phyloP scores from a whole-genome alignment of 208 protist species.

The Borovskyia barvae region DNA sequence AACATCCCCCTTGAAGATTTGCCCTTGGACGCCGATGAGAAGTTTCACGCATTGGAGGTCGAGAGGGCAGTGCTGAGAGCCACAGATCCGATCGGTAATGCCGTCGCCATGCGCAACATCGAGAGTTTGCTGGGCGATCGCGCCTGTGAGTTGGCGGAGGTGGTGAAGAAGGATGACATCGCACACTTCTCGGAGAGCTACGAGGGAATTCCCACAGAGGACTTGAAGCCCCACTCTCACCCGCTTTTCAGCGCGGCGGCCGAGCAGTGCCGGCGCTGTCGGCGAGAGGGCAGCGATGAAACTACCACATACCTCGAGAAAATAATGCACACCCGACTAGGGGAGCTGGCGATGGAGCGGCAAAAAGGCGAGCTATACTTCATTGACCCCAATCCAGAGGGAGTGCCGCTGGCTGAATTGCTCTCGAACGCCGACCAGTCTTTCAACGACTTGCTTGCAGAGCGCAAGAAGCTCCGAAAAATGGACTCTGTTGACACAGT shows the following conservation, averaged over 20 bases:
- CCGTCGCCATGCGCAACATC: slow-evolving; percentile 31
- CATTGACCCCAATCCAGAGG: slow-evolving; percentile 44
- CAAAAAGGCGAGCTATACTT: slow-evolving; percentile 81
- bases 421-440: slow-evolving; percentile 36
- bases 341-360: slow-evolving; percentile 58
- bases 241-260: slow-evolving; percentile 58
- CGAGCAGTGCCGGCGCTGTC: slow-evolving; percentile 37
- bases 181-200: slow-evolving; percentile 44
- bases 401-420: slow-evolving; percentile 32
- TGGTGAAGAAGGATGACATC: slow-evolving; percentile 60
- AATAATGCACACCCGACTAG: slow-evolving; percentile 62
- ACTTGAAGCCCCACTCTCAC: slow-evolving; percentile 60
- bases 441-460: slow-evolving; percentile 45
- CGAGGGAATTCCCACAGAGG: slow-evolving; percentile 48
- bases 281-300: slow-evolving; percentile 23
- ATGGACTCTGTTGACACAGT: slow-evolving; percentile 49
- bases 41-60: slow-evolving; percentile 58
- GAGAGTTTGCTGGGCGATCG: slow-evolving; percentile 70
- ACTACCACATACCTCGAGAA: slow-evolving; percentile 51
- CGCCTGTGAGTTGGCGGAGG: slow-evolving; percentile 49
- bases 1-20: slow-evolving; percentile 62
- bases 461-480: slow-evolving; percentile 47
- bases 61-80: slow-evolving; percentile 48
- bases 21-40: slow-evolving; percentile 47
- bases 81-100: slow-evolving; percentile 32